These are phyloP conservation scores for Dioscorea cayenensis DNA, from an alignment of 116 monocot genomes.

Conservation along the genomic window DNA sequence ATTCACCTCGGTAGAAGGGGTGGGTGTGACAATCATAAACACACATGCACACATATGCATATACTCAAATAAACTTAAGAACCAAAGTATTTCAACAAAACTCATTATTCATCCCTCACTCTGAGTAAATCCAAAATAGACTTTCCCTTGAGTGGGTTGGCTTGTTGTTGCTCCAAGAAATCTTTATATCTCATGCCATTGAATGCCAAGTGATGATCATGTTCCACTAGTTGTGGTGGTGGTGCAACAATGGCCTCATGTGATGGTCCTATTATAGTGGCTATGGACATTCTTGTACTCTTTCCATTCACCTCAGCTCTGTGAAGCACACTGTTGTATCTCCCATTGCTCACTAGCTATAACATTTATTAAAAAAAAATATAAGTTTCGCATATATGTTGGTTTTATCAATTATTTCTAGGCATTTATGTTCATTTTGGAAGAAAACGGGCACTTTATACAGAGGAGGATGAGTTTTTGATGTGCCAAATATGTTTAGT, in stretches of 20 bases:
- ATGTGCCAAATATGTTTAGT: too few species aligned
- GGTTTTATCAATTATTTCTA: too few species aligned
- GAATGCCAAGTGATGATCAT: conserved; percentile 5
- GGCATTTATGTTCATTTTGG: too few species aligned
- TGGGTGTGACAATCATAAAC: too few species aligned
- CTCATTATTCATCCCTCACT: conserved; percentile 4
- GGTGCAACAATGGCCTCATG: conserved; percentile 34
- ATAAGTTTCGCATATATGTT: too few species aligned
- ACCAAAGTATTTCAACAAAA: too few species aligned
- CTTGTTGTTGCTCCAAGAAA: conserved; percentile 19
- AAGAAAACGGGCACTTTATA: too few species aligned
- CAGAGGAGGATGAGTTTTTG: too few species aligned
- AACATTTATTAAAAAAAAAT: not conserved
- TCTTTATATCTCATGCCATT: conserved; percentile 25
- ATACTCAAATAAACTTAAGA: too few species aligned
- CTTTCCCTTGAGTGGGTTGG: conserved; percentile 26
- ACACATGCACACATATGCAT: too few species aligned
- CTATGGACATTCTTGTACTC: conserved; percentile 43
- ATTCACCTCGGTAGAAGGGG: too few species aligned
- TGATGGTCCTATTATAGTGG: conserved; percentile 25
- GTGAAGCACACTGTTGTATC: conserved; percentile 55
- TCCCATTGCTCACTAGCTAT: conserved; percentile 58
- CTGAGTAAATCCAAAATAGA: conserved; percentile 21
- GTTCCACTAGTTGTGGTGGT: conserved; percentile 15
- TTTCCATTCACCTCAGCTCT: conserved; percentile 27